Conservation (phyloP, 2,329 filamentous ascomycete genomes). For the Aschersonia sp. region DNA sequence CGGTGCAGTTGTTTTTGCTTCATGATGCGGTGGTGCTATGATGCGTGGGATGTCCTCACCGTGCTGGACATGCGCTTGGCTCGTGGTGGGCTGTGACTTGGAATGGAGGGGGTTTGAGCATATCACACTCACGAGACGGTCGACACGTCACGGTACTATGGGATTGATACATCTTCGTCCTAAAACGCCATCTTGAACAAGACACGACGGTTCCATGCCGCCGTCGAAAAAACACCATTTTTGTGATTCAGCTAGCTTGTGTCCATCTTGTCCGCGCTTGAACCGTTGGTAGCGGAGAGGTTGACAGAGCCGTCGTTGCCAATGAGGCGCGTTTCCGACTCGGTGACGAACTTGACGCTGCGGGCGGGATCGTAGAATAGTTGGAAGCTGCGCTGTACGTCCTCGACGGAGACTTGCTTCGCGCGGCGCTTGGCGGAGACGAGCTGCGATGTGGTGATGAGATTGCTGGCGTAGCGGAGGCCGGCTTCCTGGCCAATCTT, state of each 20-base stretch:
- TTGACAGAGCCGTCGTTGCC: conserved; percentile 72
- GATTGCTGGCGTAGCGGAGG: conserved; percentile 89
- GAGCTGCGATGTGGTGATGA: conserved; percentile 88
- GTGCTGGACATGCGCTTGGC: no score
- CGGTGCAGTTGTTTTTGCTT: no score
- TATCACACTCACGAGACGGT: no score
- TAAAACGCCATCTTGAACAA: background rate
- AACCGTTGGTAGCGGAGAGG: conserved; percentile 34
- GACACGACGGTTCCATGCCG: background rate
- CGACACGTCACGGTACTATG: no score
- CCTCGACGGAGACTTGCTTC: conserved; percentile 70
- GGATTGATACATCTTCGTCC: no score
- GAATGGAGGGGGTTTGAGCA: no score
- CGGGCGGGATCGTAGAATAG: conserved; percentile 84
- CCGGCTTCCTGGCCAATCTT: conserved; percentile 93
- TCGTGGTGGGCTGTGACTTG: no score
- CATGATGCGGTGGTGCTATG: no score
- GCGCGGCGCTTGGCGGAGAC: conserved; percentile 74
- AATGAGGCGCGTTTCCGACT: conserved; percentile 88
- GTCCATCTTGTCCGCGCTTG: conserved; percentile 25
- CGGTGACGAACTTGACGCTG: conserved; percentile 79
- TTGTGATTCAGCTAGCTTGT: conserved; percentile 17
- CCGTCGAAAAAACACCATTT: background rate
- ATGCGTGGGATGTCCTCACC: no score
- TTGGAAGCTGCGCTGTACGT: conserved; percentile 86